Evolutionary conservation across 2,329 filamentous ascomycete species (phyloP), one percentile per base, ranked within the genome.

Genomic region (Trichocomaceae sp.): DNA sequence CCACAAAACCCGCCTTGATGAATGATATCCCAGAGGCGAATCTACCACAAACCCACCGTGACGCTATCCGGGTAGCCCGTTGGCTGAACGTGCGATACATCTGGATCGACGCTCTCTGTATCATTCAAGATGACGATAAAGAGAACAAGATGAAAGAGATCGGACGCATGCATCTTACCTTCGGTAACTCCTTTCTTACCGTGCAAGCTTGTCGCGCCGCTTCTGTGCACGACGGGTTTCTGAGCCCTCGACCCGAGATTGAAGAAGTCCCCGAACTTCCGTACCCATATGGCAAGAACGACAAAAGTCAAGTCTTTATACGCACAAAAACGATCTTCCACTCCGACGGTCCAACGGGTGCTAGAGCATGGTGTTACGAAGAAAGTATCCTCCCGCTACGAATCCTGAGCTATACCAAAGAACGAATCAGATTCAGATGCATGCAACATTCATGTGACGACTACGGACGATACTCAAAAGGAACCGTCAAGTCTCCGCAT

Each of bases 291-390:
- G 17, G 2, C n/a, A 8, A 9, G 13, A 17, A 15, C 10, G 12
- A 12, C n/a, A 15, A 15, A 5, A 42, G 39, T 22, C 50, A 20
- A 5, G 42, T 52, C 7, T 52, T 52, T n/a, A 6, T 52, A 13
- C 29, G 41, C 9, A 52, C 50, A 13, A 47, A 29, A 13, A 8
- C 50, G 17, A 23, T 31, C 31, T 39, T n/a, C n/a, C n/a, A n/a
- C n/a, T n/a, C n/a, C n/a, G n/a, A 52, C 20, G 50, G 50, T 12
- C 50, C 50, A 10, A 35, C 26, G n/a, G 41, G 20, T 37, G 29
- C 50, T 12, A 37, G 50, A 47, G 50, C 50, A 23, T 52, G 42
- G 50, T 52, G 50, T 13, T 52, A 52, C n/a, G 50, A 52, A 26
- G 50, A 52, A 15, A 47, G 41, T 2, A 20, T 52, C 17, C 42